Evolutionary conservation across 1,284 basidiomycete genomes (phyloP).

Genomic region (Singerocomus inundabilis): DNA sequence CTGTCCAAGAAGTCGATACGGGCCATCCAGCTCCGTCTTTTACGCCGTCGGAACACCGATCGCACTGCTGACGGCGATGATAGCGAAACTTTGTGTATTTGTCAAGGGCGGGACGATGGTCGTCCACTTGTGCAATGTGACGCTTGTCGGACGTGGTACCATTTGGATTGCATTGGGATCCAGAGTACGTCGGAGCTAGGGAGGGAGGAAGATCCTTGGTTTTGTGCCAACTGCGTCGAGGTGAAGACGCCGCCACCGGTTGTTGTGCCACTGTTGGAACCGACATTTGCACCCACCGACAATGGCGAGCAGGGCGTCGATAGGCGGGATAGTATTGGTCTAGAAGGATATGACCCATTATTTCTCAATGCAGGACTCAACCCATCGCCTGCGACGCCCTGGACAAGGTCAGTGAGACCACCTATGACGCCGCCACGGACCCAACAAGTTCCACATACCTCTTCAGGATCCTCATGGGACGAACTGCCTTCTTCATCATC

Average conservation of each 20-base stretch:
- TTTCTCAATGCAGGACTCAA: constrained; percentile 53
- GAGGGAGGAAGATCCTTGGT: constrained; percentile 73
- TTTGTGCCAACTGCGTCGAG: constrained; percentile 54
- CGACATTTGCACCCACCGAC: constrained; percentile 63
- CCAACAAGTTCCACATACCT: constrained; percentile 33
- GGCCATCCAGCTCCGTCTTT: constrained; percentile 49
- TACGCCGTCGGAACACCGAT: constrained; percentile 36
- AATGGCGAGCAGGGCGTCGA: constrained; percentile 32
- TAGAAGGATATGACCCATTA: constrained; percentile 46
- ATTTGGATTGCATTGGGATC: constrained; percentile 72
- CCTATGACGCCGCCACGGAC: constrained; percentile 46
- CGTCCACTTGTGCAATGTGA: constrained; percentile 75
- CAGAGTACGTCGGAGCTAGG: constrained; percentile 60
- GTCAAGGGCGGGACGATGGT: constrained; percentile 61
- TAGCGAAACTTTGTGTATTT: constrained; percentile 61
- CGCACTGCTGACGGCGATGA: constrained; percentile 36
- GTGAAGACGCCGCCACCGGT: constrained; percentile 42
- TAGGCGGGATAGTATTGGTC: constrained; percentile 18
- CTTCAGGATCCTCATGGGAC: constrained; percentile 48
- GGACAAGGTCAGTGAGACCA: constrained; percentile 33
- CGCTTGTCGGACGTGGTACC: constrained; percentile 72
- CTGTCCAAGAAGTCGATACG: constrained; percentile 67
- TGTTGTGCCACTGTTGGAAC: constrained; percentile 41
- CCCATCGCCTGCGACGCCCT: constrained; percentile 53
- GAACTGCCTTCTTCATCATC: constrained; percentile 37